Percentiles rank a stretch among this genome's conserved stretches.
Conservation (phyloP, 2,329 filamentous ascomycete species). For the Tolypocladium tropicale region DNA sequence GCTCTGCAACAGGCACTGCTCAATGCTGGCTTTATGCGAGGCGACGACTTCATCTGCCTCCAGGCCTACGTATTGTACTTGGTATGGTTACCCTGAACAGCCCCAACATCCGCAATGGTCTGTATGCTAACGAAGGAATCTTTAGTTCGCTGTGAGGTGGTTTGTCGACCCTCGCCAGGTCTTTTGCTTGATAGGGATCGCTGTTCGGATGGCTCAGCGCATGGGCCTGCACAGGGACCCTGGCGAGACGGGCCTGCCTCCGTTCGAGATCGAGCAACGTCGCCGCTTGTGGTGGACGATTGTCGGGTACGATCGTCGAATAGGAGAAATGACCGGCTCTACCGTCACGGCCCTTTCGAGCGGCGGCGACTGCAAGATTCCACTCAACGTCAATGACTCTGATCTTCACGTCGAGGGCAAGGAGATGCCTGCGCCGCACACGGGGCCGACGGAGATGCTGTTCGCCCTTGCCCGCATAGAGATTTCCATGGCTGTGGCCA, state of each 20-base stretch:
- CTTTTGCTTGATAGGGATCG: conserved; percentile 47
- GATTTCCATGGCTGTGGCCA: conserved; percentile 43
- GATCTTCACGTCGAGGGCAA: conserved; percentile 49
- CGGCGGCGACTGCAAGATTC: conserved; percentile 43
- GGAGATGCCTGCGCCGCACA: conserved; percentile 36
- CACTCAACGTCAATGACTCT: conserved; percentile 52
- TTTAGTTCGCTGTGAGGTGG: conserved; percentile 36
- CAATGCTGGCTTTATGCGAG: conserved; percentile 56
- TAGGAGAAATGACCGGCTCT: conserved; percentile 55
- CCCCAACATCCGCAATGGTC: not conserved
- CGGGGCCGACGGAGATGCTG: conserved; percentile 48
- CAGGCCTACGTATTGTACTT: conserved; percentile 60
- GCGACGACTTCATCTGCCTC: conserved; percentile 52
- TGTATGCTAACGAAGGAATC: not conserved
- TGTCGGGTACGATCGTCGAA: conserved; percentile 56
- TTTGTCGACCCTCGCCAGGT: conserved; percentile 45
- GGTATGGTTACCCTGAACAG: conserved; percentile 23
- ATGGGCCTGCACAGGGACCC: conserved; percentile 60
- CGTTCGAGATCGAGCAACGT: conserved; percentile 60
- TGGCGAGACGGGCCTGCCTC: conserved; percentile 36
- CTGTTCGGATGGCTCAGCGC: conserved; percentile 56
- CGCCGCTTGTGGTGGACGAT: conserved; percentile 66
- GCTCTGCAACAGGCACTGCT: conserved; percentile 55
- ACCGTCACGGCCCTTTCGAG: conserved; percentile 45
- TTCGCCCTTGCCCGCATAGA: conserved; percentile 48